Conservation (phyloP, 2,329 filamentous ascomycete species). For the Fonsecaea erecta region DNA sequence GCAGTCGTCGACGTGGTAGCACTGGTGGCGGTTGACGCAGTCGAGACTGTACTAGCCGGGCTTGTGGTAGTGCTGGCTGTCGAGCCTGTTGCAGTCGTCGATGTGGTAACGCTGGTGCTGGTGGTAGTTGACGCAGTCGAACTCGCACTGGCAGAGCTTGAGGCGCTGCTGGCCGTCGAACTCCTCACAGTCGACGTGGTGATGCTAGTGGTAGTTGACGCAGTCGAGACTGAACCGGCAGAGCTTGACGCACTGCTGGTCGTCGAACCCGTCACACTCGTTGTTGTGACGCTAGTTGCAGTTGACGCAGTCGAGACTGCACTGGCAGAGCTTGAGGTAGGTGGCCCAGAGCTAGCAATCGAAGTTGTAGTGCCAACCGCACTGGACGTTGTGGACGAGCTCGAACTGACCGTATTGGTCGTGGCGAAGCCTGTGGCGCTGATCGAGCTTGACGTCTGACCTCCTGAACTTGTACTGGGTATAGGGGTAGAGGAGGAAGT, state of each 20-base stretch:
- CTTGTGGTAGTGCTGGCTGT: not conserved
- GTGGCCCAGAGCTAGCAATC: not conserved
- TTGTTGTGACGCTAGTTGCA: not conserved
- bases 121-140: not conserved
- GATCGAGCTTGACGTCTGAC: slow-evolving; percentile 2
- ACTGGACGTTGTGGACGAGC: not conserved
- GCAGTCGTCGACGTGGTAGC: too few relatives aligned
- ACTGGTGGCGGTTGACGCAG: too few relatives aligned
- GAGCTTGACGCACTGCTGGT: not conserved
- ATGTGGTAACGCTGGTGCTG: slow-evolving; percentile 6
- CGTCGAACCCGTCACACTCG: not conserved
- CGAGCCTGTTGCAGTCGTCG: not conserved
- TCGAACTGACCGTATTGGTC: not conserved
- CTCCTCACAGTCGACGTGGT: too few relatives aligned
- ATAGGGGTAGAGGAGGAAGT: not conserved
- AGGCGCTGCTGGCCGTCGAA: too few relatives aligned
- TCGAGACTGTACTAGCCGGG: too few relatives aligned
- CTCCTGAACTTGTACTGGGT: not conserved
- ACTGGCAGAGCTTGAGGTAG: not conserved
- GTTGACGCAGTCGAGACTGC: not conserved
- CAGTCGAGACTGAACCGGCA: not conserved
- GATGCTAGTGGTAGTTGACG: too few relatives aligned
- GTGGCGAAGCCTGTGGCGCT: not conserved
- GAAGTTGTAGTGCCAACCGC: slow-evolving; percentile 1
- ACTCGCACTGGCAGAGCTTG: too few relatives aligned